Base-by-base conservation (phyloP, 805 yeast genomes). In the Ogataea methanolica region DNA sequence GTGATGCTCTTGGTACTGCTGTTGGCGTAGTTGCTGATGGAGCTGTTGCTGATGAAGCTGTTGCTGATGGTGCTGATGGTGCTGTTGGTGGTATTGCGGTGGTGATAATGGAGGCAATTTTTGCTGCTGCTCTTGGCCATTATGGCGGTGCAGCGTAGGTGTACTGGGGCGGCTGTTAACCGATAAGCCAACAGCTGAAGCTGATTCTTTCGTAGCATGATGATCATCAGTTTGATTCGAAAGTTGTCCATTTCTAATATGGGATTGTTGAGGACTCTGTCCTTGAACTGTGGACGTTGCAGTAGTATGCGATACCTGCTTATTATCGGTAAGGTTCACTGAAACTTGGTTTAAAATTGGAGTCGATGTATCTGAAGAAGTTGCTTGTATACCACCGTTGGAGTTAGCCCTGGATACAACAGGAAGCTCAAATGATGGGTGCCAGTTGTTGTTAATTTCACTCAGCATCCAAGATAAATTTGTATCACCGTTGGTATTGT, bases 391-490 rank as follows among this genome's bases (percentile, higher is more conserved):
- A 2, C 31, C 33, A 2, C 16, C n/a, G 22, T 41, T 39, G 21
- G 21, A 6, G 17, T 33, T n/a, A 33, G 33, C 33, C 42, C 11
- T 19, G 21, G 21, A 19, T 19, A 19, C 21, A 19, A 19, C 21
- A 11, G 45, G 42, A 4, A 52, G 42, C n/a, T 49, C 52, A 47
- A 52, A 52, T 12, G 47, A 37, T 6, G 55, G 55, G 33, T 49
- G 47, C 55, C 55, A 52, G 34, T 52, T 52, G 43, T 48, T 49
- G 48, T 49, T 52, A 8, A 52, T 37, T 37, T 49, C 55, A 23
- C 40, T 41, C 31, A 52, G n/a, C 36, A 52, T 40, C 11, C 26
- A 35, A n/a, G 37, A 33, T 12, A 44, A 33, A 11, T 36, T 34
- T 5, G 16, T 33, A 17, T 33, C 41, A 5, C n/a, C 6, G 5